Conservation (phyloP, 306 rosid genomes). For the Ceratonia siliqua region DNA sequence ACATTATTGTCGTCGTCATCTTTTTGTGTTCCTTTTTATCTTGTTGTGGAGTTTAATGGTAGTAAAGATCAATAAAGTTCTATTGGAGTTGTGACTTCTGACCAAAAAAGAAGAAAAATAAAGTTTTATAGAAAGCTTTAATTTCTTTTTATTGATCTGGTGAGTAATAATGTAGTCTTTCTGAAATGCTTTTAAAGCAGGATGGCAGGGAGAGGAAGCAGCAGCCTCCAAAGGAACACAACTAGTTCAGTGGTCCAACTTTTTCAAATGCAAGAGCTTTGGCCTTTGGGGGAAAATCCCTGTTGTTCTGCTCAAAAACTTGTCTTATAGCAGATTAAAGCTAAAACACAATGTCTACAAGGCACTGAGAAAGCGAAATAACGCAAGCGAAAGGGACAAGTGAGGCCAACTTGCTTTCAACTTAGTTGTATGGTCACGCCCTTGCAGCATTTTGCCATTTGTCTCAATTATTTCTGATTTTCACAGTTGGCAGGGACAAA, state of each 20-base stretch:
- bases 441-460: background rate
- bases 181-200: background rate
- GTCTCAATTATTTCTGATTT: background rate
- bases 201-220: background rate
- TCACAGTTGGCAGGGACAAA: background rate
- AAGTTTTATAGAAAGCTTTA: no score
- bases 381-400: background rate
- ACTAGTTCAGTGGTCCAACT: background rate
- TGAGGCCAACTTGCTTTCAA: background rate
- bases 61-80: no score
- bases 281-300: background rate
- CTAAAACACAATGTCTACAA: background rate
- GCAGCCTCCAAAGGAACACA: background rate
- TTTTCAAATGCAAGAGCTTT: background rate
- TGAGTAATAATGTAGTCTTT: background rate
- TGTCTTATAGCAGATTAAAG: background rate
- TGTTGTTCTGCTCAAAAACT: background rate
- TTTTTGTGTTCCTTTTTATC: no score
- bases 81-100: no score
- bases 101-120: no score
- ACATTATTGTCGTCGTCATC: background rate
- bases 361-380: conserved; percentile 5
- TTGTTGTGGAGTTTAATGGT: no score
- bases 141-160: background rate
- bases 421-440: conserved; percentile 1